These are phyloP conservation scores for Eucommia ulmoides DNA, from an alignment of 257 asterid species.

Conservation along the genomic window DNA sequence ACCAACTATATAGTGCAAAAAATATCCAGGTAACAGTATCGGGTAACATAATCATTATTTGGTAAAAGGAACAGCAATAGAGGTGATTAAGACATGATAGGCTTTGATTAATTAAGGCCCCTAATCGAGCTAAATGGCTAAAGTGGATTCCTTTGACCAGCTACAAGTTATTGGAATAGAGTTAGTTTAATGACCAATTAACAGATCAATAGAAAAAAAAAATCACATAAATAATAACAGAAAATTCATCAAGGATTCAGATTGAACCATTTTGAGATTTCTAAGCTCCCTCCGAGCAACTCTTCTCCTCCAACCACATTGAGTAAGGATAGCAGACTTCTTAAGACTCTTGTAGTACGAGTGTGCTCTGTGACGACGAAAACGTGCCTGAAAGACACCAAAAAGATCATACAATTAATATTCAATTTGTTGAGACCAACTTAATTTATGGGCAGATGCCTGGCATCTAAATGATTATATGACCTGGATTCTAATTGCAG, in stretches of 20 bases:
- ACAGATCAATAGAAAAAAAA: background rate
- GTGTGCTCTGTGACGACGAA: conserved; percentile 56
- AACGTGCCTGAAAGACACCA: conserved; percentile 49
- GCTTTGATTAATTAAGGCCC: too few species aligned
- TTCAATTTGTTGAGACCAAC: background rate
- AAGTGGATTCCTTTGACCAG: too few species aligned
- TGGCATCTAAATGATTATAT: background rate
- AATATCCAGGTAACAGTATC: too few species aligned
- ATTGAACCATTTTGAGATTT: conserved; percentile 66
- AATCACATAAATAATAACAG: background rate
- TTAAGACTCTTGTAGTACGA: conserved; percentile 65
- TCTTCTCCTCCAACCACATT: conserved; percentile 91
- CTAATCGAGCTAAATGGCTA: too few species aligned
- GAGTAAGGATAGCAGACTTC: conserved; percentile 72
- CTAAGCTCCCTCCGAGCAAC: conserved; percentile 94
- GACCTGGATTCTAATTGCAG: conserved; percentile 88
- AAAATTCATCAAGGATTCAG: conserved; percentile 16
- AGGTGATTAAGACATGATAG: too few species aligned
- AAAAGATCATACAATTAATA: conserved; percentile 12
- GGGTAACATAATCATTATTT: too few species aligned
- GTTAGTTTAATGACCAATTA: too few species aligned
- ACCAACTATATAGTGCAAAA: conserved; percentile 1
- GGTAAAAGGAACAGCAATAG: too few species aligned
- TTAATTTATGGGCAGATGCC: background rate
- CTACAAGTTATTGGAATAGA: too few species aligned